Conservation (phyloP, 768 basidiomycete genomes). For the Boletus sp. region DNA sequence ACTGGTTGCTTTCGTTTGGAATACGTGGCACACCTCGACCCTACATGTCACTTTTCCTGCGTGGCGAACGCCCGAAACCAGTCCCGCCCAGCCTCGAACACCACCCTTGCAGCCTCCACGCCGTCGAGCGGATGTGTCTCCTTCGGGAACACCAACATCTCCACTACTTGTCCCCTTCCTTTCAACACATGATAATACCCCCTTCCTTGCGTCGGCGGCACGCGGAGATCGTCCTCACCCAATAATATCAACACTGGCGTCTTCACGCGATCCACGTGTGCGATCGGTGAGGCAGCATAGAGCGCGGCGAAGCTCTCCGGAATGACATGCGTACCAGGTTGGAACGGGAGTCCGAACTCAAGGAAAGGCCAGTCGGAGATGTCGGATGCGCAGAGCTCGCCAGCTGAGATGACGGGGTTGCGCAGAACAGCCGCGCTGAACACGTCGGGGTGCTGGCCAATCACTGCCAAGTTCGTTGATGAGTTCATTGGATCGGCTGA, state of each 20-base stretch:
- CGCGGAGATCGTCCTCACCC: slow-evolving; percentile 59
- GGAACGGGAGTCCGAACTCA: slow-evolving; percentile 39
- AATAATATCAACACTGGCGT: slow-evolving; percentile 56
- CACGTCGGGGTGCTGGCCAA: slow-evolving; percentile 56
- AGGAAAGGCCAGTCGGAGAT: slow-evolving; percentile 65
- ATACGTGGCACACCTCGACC: neutral
- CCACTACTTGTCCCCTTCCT: slow-evolving; percentile 41
- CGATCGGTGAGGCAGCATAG: slow-evolving; percentile 52
- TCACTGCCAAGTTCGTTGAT: slow-evolving; percentile 38
- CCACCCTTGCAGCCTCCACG: slow-evolving; percentile 54
- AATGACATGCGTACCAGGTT: slow-evolving; percentile 37
- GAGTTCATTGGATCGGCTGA: neutral
- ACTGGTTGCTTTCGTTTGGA: too few relatives aligned
- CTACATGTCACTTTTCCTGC: neutral
- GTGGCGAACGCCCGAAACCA: slow-evolving; percentile 41
- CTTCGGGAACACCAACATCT: slow-evolving; percentile 59
- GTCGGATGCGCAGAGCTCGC: slow-evolving; percentile 54
- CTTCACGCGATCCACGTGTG: slow-evolving; percentile 46
- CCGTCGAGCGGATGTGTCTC: slow-evolving; percentile 64
- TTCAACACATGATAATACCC: slow-evolving; percentile 67
- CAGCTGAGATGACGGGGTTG: slow-evolving; percentile 66
- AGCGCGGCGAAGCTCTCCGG: slow-evolving; percentile 44
- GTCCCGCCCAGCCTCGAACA: slow-evolving; percentile 49
- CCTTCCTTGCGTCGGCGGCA: slow-evolving; percentile 58
- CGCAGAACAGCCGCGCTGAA: slow-evolving; percentile 62